phyloP scores from a whole-genome alignment of 2,329 filamentous ascomycete species.

The Aplosporella prunicola region DNA sequence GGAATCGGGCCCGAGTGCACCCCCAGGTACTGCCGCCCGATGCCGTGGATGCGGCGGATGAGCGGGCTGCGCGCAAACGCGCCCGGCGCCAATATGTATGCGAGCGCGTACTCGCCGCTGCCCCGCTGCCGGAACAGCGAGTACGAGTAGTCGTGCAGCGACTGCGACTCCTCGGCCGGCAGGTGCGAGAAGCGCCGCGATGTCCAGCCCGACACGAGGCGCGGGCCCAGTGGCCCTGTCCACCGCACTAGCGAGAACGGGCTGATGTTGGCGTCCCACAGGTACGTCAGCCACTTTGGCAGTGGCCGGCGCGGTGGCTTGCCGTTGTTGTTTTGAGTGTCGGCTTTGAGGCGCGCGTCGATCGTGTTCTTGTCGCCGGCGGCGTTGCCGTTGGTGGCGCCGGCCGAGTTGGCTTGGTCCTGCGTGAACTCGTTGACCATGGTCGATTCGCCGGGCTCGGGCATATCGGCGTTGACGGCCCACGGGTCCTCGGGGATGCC shows the following conservation, averaged over 20 bases:
- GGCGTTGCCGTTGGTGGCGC: conserved; percentile 57
- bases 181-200: conserved; percentile 85
- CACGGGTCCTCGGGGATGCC: conserved; percentile 92
- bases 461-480: conserved; percentile 70
- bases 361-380: conserved; percentile 44
- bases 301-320: conserved; percentile 49
- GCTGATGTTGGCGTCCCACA: conserved; percentile 96
- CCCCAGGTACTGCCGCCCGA: conserved; percentile 61
- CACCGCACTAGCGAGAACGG: conserved; percentile 87
- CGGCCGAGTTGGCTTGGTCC: conserved; percentile 48
- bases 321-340: conserved; percentile 22
- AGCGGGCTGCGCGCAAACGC: conserved; percentile 83
- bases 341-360: conserved; percentile 37
- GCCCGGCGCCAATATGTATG: conserved; percentile 86
- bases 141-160: conserved; percentile 88
- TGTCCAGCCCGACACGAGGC: conserved; percentile 91
- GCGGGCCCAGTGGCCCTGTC: conserved; percentile 79
- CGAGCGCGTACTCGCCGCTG: conserved; percentile 85
- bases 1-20: conserved; percentile 16
- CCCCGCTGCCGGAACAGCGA: conserved; percentile 87
- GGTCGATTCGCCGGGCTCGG: conserved; percentile 63
- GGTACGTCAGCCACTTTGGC: conserved; percentile 79
- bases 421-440: conserved; percentile 71
- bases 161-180: conserved; percentile 66
- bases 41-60: conserved; percentile 74